These are phyloP conservation scores for Verticillium dahliae DNA, from an alignment of 2,329 filamentous ascomycete species.

Conservation along the genomic window DNA sequence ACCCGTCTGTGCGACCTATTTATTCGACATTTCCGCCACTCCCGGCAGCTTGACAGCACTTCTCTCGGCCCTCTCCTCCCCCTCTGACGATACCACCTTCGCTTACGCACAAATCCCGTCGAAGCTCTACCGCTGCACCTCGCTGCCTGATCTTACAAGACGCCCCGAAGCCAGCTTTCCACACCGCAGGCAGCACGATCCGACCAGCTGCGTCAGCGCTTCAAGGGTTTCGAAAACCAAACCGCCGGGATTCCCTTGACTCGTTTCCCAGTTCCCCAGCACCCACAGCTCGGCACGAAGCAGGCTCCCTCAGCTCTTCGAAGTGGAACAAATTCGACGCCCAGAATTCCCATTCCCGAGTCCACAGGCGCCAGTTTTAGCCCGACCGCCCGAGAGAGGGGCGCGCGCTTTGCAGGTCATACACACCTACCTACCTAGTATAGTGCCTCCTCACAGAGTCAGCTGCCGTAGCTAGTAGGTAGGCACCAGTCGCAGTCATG, in stretches of 20 bases:
- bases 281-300: background rate
- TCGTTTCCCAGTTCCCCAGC: background rate
- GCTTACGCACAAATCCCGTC: background rate
- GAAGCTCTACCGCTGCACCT: no score
- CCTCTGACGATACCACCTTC: background rate
- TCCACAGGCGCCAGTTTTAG: background rate
- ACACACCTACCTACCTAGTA: background rate
- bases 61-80: background rate
- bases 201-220: background rate
- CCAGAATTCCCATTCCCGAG: background rate
- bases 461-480: background rate
- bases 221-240: background rate
- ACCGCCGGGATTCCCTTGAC: background rate
- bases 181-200: background rate
- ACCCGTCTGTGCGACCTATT: background rate
- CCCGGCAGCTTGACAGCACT: background rate
- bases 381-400: background rate
- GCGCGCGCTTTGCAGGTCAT: background rate
- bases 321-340: no score
- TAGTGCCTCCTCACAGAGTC: background rate
- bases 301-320: background rate
- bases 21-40: constrained; percentile 1
- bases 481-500: constrained; percentile 12
- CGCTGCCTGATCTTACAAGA: no score
- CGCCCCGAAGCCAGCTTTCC: background rate